Conservation (phyloP, 768 basidiomycete genomes). For the Lactifluus hygrophoroides region DNA sequence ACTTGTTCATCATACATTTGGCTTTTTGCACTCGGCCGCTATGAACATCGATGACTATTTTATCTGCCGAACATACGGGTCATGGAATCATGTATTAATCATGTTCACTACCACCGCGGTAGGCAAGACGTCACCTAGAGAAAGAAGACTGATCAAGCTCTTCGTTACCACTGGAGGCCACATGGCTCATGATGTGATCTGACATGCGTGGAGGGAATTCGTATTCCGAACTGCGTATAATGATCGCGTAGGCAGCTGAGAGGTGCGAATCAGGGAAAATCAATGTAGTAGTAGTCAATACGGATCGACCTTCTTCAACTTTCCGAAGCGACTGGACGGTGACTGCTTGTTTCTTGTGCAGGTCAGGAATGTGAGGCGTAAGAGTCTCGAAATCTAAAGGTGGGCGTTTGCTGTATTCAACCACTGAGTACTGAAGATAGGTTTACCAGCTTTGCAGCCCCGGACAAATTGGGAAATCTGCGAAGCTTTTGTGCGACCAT, state of each 20-base stretch:
- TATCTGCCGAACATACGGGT: no score
- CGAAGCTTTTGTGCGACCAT: constrained; percentile 52
- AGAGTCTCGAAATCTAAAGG: constrained; percentile 68
- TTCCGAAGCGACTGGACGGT: constrained; percentile 86
- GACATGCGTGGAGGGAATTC: constrained; percentile 59
- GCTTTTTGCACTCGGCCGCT: not conserved
- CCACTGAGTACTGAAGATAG: not conserved
- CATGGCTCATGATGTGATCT: constrained; percentile 53
- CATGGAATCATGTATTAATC: no score
- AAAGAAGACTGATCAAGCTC: not conserved
- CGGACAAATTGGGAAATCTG: constrained; percentile 66
- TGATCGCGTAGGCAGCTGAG: constrained; percentile 66
- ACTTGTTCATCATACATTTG: not conserved
- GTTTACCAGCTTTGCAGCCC: constrained; percentile 59
- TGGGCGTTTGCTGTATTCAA: not conserved
- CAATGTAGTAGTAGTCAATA: not conserved
- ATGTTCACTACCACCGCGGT: not conserved
- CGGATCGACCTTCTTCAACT: constrained; percentile 76
- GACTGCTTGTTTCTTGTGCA: constrained; percentile 82
- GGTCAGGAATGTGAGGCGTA: constrained; percentile 57
- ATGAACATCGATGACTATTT: not conserved
- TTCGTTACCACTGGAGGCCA: constrained; percentile 6
- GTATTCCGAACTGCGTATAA: constrained; percentile 65
- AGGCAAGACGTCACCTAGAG: not conserved
- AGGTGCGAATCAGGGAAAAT: not conserved